Evolutionary conservation across 148 eudicot genomes (phyloP), one percentile per base, ranked within the genome.

Genomic region (Bassia scoparia): DNA sequence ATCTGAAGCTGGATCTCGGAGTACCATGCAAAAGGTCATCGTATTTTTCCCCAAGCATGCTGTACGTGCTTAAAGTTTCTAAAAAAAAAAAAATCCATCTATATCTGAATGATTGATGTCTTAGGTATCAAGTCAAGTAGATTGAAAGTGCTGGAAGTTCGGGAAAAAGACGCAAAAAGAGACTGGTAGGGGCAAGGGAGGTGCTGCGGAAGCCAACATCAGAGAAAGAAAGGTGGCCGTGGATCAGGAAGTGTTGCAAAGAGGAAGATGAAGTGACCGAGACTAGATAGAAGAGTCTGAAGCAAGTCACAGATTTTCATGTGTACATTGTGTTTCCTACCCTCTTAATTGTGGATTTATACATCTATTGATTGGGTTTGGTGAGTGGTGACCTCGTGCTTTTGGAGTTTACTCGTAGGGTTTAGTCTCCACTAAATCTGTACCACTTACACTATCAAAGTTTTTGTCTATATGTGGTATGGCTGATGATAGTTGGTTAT

Each of bases 81-180:
- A n/a, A n/a, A n/a, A n/a, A n/a, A n/a, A n/a, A 2, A 21, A 48
- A 58, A n/a, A 34, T 65, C 24, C 52, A 27, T 60, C 6, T 34
- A 26, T 58, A 23, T 35, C 56, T 30, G 31, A 27, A 7, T 53
- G 50, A 44, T 33, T 17, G 7, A 30, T 61, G 44, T 63, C 48
- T 29, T 91, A 97, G 91, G 68, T 84, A 91, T 66, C 84, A 87
- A 89, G 90, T 94, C 83, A 93, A 69, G 75, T 88, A 81, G 96
- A 88, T 82, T 89, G 81, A 93, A 90, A 82, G 84, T 66, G 65
- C 79, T 48, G 92, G 86, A 71, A 82, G 65, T 74, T 82, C 88
- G 7, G 77, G 84, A 71, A 89, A 77, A 90, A 83, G 83, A 29
- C 88, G 5, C 83, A 85, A 68, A 90, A 77, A 82, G 61, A 85